Conservation (phyloP, 2,329 filamentous ascomycete species). For the Leptodontidium sp. region DNA sequence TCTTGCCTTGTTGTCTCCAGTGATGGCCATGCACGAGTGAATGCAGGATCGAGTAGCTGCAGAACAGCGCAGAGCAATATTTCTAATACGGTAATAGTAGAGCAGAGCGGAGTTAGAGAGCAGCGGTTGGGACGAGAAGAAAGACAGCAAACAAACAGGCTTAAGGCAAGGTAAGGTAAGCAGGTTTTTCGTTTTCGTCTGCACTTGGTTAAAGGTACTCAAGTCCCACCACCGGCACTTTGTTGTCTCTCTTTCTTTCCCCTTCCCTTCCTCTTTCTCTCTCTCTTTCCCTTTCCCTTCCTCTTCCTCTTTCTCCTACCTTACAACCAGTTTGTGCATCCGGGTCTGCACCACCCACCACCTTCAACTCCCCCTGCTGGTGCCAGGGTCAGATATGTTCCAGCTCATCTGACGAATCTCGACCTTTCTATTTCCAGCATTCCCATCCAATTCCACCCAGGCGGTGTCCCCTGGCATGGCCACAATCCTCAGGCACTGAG, state of each 20-base stretch:
- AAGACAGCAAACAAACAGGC: slow-evolving; percentile 10
- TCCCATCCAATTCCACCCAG: neutral
- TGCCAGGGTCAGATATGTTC: slow-evolving; percentile 18
- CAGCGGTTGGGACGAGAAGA: neutral
- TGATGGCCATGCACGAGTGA: slow-evolving; percentile 17
- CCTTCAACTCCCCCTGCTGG: neutral
- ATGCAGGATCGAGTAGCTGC: slow-evolving; percentile 5
- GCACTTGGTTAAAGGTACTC: slow-evolving; percentile 6
- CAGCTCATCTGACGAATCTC: slow-evolving; percentile 12
- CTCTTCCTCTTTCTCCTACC: neutral
- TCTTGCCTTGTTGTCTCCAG: slow-evolving; percentile 36
- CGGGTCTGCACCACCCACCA: neutral
- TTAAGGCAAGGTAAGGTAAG: neutral
- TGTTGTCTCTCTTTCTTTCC: neutral
- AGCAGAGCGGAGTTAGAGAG: neutral
- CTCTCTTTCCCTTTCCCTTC: neutral
- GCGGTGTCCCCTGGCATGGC: slow-evolving; percentile 20
- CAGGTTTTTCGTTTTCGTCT: neutral
- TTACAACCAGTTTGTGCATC: neutral
- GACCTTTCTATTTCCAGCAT: slow-evolving; percentile 1
- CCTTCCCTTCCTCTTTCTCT: neutral
- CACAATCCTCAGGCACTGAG: slow-evolving; percentile 32
- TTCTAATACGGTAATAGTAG: slow-evolving; percentile 16
- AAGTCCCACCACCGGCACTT: slow-evolving; percentile 16
- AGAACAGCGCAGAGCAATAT: slow-evolving; percentile 2